A percentile compares a stretch with the other conserved stretches of the same genome.
Conservation (phyloP, 768 basidiomycete genomes). For the Lactifluus piperatus region DNA sequence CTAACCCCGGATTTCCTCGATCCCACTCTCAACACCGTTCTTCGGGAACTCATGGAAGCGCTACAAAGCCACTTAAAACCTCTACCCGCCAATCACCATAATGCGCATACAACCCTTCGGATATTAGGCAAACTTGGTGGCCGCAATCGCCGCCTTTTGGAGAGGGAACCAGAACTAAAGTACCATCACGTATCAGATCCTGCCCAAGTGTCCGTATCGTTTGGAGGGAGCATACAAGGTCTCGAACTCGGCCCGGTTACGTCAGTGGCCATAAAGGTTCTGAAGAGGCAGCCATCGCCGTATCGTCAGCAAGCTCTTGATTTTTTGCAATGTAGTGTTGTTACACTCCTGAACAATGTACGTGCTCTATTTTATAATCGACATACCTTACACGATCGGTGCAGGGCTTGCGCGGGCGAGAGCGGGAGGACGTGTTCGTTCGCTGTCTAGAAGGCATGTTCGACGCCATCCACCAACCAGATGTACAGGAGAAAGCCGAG, state of each 20-base stretch:
- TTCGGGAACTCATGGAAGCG: slow-evolving; percentile 91
- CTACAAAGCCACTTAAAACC: slow-evolving; percentile 88
- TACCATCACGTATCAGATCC: slow-evolving; percentile 65
- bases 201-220: slow-evolving; percentile 63
- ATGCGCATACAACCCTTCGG: slow-evolving; percentile 90
- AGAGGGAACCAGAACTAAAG: slow-evolving; percentile 67
- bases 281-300: slow-evolving; percentile 41
- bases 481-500: slow-evolving; percentile 61
- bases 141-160: slow-evolving; percentile 78
- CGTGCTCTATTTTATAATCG: background rate
- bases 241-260: slow-evolving; percentile 63
- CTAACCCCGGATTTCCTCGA: slow-evolving; percentile 96
- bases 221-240: slow-evolving; percentile 53
- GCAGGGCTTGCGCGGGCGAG: slow-evolving; percentile 64
- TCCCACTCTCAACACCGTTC: slow-evolving; percentile 86
- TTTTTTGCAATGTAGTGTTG: slow-evolving; percentile 61
- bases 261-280: slow-evolving; percentile 51
- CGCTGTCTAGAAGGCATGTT: slow-evolving; percentile 67
- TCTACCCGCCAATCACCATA: slow-evolving; percentile 77
- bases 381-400: background rate
- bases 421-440: slow-evolving; percentile 66
- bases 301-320: slow-evolving; percentile 56
- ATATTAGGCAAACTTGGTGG: slow-evolving; percentile 96
- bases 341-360: slow-evolving; percentile 73
- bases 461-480: slow-evolving; percentile 61